Percentiles rank a stretch among this genome's conserved stretches.
Conservation (phyloP, 1,284 basidiomycete genomes). For the Microbotryomycetes sp. region DNA sequence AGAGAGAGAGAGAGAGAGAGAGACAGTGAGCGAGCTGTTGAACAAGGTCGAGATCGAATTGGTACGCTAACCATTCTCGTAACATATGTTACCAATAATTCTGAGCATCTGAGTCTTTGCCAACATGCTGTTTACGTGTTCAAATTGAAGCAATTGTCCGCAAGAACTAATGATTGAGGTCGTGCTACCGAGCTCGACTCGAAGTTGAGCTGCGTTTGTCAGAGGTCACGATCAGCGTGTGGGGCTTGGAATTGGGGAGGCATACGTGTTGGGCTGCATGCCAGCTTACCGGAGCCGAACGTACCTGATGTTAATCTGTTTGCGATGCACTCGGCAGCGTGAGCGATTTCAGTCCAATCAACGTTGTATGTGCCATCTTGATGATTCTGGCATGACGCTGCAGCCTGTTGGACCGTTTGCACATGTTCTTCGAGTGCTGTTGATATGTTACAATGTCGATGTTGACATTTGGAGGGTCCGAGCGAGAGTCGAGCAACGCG, state of each 20-base stretch:
- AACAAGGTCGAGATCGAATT: background rate
- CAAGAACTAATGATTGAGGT: background rate
- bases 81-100: constrained; percentile 24
- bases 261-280: background rate
- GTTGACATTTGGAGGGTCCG: too few relatives aligned
- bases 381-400: too few relatives aligned
- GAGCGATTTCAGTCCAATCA: background rate
- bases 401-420: too few relatives aligned
- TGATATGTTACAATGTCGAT: too few relatives aligned
- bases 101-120: constrained; percentile 14
- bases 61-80: constrained; percentile 11
- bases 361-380: too few relatives aligned
- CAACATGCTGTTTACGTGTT: background rate
- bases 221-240: background rate
- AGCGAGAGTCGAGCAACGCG: too few relatives aligned
- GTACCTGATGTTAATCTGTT: constrained; percentile 8
- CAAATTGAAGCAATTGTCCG: background rate
- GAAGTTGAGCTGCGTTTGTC: constrained; percentile 1
- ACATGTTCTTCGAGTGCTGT: too few relatives aligned
- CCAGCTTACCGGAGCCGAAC: background rate
- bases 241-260: background rate
- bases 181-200: background rate
- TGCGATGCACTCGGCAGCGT: constrained; percentile 3
- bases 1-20: background rate
- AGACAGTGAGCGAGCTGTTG: background rate